Base-by-base conservation (phyloP, 257 asterid genomes). In the Scutellaria galericulata region DNA sequence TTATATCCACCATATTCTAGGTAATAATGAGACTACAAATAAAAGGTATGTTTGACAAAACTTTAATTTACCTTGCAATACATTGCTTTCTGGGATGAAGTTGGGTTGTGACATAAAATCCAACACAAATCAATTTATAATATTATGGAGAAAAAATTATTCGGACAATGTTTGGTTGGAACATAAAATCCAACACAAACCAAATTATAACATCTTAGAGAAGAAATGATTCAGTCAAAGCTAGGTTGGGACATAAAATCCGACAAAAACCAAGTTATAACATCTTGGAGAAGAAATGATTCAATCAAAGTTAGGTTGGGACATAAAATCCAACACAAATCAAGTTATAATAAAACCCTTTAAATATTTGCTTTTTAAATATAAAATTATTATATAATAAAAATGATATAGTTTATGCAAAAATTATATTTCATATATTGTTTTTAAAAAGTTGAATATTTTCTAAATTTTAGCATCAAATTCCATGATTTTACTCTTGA, bases 51-150 rank as follows among this genome's bases (percentile, higher is more conserved):
- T 54, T 11, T 85, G 93, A 88, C 82, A 85, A 24, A 87, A 87
- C 68, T 87, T 83, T 20, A 80, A 83, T 48, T 54, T 20, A 41
- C 83, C 85, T 0, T 40, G 77, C 2, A 68, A 87, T 56, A 87
- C 90, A 5, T 47, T 87, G 81, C 70, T 87, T 6, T 88, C 90
- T 8, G 82, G 86, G n/a, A 87, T 87, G 93, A 81, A 74, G 40
- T 79, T 87, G 0, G 90, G 93, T 0, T 83, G 85, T 88, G 77
- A 84, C 13, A 15, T 75, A 7, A 77, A 69, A 46, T n/a, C 63
- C 5, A 41, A 39, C 61, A 5, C 18, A 18, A 45, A 68, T 37
- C 74, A 74, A n/a, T 61, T 62, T 52, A 70, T 85, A 55, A 87
- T 72, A n/a, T 85, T 89, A 9, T 79, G 88, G 89, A 81, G 2